Evolutionary conservation across 345 rosid genomes (phyloP).

Genomic region (Fremontodendron californicum): DNA sequence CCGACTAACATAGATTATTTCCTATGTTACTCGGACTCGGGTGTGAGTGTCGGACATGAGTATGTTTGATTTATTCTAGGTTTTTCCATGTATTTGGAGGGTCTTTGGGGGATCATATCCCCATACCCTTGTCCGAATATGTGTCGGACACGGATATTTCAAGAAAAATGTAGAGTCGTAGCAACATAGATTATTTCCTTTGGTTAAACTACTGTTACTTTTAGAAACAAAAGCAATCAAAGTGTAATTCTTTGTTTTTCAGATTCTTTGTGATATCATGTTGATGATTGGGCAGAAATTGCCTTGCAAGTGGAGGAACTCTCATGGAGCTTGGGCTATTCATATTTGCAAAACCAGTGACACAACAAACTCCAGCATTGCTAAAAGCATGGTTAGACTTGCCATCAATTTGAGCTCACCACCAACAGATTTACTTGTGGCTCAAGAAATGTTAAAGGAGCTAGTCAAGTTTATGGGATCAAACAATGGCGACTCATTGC

Average conservation of each 20-base stretch:
- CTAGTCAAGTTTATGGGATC: conserved; percentile 38
- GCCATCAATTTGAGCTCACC: conserved; percentile 48
- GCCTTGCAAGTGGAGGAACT: conserved; percentile 51
- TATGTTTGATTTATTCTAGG: too few relatives aligned
- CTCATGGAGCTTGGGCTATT: conserved; percentile 61
- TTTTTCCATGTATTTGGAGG: too few relatives aligned
- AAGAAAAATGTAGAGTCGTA: too few relatives aligned
- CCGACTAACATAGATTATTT: too few relatives aligned
- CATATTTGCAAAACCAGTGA: conserved; percentile 48
- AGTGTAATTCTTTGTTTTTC: conserved; percentile 21
- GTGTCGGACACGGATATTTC: too few relatives aligned
- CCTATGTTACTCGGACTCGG: too few relatives aligned
- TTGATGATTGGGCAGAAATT: conserved; percentile 43
- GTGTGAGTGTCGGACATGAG: too few relatives aligned
- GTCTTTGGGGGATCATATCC: too few relatives aligned
- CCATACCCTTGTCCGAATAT: too few relatives aligned
- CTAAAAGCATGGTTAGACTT: conserved; percentile 47
- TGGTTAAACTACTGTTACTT: not conserved
- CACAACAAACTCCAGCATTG: conserved; percentile 43
- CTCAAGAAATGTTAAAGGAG: conserved; percentile 48
- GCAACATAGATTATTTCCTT: not conserved
- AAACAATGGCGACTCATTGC: conserved; percentile 22
- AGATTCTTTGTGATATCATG: conserved; percentile 59
- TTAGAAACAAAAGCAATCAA: not conserved
- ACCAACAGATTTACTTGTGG: conserved; percentile 52